Base-by-base conservation (phyloP, 306 rosid species). In the Cyclanthera cordifolia region DNA sequence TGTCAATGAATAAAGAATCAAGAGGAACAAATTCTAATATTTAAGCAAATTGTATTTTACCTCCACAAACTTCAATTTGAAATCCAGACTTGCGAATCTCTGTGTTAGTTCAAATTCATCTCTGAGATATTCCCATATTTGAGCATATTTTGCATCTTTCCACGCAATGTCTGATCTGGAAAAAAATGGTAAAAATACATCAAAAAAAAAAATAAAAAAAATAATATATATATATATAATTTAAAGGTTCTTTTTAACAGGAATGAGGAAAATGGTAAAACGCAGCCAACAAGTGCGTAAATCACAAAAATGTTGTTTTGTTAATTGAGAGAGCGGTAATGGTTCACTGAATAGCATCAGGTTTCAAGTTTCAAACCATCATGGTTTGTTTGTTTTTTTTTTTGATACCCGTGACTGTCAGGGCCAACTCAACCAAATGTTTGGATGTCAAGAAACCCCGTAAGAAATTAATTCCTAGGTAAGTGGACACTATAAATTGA, bases 71-170 rank as follows among this genome's bases (percentile, higher is more conserved):
- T 93, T 93, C 88, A 93, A 83, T 87, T 93, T 93, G 78, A 90
- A 93, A 73, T 93, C 97, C 37, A 90, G 95, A 83, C 95, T 90
- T 25, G 97, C 90, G 64, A 93, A 93, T 83, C 98, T 84, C 79
- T 89, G 96, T 15, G 97, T 93, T 55, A 93, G 66, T 53, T 93
- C 99, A 72, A 88, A 93, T 80, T 93, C 99, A 46, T 87, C 99
- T 52, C 95, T 83, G 41, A 93, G 99, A 79, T 82, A 93, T 77
- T 93, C 99, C 99, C 97, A 93, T 81, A 93, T 93, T 84, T 93
- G 97, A 75, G 97, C 95, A 82, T 86, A 93, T 81, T 93, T 93
- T 66, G 99, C 99, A 83, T 93, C 91, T 79, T 93, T 93, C 99
- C 99, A 93, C 32, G 99, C 99, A 70, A 93, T 93, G 43, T 93